phyloP scores from a whole-genome alignment of 192 early-diverging fungal genomes.

The Mortierella alpina region DNA sequence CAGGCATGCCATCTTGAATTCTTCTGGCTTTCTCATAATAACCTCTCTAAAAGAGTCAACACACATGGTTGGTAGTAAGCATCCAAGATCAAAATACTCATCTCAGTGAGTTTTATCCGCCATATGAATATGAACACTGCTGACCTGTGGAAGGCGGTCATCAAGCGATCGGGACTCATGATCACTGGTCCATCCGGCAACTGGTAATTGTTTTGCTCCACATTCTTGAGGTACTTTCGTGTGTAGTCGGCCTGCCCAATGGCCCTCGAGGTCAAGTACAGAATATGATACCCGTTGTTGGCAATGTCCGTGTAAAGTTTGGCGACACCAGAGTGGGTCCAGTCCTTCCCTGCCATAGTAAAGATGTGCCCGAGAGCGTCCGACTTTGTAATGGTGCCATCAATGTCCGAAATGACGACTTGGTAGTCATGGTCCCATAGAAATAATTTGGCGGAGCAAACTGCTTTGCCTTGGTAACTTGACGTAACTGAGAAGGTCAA shows the following conservation, averaged over 20 bases:
- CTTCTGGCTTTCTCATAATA: slow-evolving; percentile 93
- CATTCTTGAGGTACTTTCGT: slow-evolving; percentile 87
- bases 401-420: slow-evolving; percentile 97
- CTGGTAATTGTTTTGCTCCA: slow-evolving; percentile 86
- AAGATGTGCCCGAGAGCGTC: slow-evolving; percentile 96
- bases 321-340: slow-evolving; percentile 97
- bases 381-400: slow-evolving; percentile 98
- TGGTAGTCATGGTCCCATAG: slow-evolving; percentile 83
- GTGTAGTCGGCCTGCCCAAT: slow-evolving; percentile 95
- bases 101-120: too few relatives aligned
- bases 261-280: slow-evolving; percentile 94
- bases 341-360: slow-evolving; percentile 96
- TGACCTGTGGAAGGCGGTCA: slow-evolving; percentile 83
- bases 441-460: slow-evolving; percentile 87
- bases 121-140: neutral
- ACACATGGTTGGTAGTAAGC: neutral
- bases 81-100: too few relatives aligned
- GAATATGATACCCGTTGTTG: slow-evolving; percentile 93
- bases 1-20: slow-evolving; percentile 96
- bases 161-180: slow-evolving; percentile 93
- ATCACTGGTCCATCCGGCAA: slow-evolving; percentile 95
- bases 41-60: slow-evolving; percentile 72
- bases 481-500: slow-evolving; percentile 88
- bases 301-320: slow-evolving; percentile 94
- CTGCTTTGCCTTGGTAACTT: slow-evolving; percentile 76